Evolutionary conservation across 352 stramenopile species (phyloP).

Genomic region (Globisporangium uncinulatum): DNA sequence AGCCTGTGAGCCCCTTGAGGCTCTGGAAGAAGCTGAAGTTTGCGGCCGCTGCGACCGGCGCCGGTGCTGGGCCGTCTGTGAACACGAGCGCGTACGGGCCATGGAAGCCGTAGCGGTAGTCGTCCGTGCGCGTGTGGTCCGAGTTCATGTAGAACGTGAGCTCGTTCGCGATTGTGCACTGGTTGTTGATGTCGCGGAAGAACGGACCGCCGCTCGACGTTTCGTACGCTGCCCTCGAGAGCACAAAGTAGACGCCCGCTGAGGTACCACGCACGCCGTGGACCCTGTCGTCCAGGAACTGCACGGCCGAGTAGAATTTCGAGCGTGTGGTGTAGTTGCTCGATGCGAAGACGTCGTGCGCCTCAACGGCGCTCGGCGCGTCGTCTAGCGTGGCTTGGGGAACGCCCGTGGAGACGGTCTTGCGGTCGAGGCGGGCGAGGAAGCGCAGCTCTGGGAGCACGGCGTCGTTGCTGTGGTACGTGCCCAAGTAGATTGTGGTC

Average conservation of each 20-base stretch:
- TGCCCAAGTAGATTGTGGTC: conserved; percentile 53
- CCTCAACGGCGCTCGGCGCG: conserved; percentile 29
- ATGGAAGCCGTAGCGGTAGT: conserved; percentile 51
- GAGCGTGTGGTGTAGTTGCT: conserved; percentile 25
- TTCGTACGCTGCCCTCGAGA: conserved; percentile 40
- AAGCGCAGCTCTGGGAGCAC: conserved; percentile 39
- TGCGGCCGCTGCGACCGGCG: conserved; percentile 14
- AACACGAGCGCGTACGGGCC: conserved; percentile 40
- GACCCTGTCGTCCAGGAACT: conserved; percentile 32
- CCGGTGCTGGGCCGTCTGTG: conserved; percentile 24
- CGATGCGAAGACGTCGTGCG: conserved; percentile 28
- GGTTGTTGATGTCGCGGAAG: conserved; percentile 58
- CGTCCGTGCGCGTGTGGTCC: conserved; percentile 47
- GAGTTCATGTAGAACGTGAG: conserved; percentile 60
- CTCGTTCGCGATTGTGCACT: conserved; percentile 39
- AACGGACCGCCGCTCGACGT: conserved; percentile 37
- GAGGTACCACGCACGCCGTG: conserved; percentile 31
- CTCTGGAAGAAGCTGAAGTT: conserved; percentile 45
- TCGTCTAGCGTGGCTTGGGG: conserved; percentile 27
- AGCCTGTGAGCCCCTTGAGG: conserved; percentile 21
- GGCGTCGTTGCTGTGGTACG: conserved; percentile 29
- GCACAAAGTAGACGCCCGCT: conserved; percentile 44
- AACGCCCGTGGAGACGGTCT: conserved; percentile 31
- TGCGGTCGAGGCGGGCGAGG: conserved; percentile 32
- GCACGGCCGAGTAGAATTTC: conserved; percentile 42